Base-by-base conservation (phyloP, 345 rosid genomes). In the Citrus australasica region DNA sequence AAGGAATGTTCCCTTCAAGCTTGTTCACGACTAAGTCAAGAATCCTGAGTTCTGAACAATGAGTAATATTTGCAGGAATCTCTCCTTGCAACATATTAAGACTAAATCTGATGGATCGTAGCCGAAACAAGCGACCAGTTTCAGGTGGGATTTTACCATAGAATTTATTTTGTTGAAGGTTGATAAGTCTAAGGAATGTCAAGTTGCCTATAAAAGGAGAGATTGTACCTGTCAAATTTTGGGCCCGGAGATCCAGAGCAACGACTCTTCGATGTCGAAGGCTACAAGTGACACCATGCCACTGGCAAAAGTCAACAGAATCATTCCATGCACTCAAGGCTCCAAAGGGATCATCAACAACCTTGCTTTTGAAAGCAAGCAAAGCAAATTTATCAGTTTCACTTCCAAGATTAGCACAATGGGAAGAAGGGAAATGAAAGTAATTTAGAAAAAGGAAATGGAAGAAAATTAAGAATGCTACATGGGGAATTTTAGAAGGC, bases 241-340 rank as follows among this genome's bases (percentile, higher is more conserved):
- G 51, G 46, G 27, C 33, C 5, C 21, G 3, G 46, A 85, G 81
- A 76, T 65, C 61, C 32, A 85, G 13, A 1, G 71, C 74, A 19
- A 74, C 30, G 21, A 78, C 80, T 32, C 87, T 85, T 9, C 13
- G 76, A 64, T 79, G 79, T 17, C 83, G 62, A 0, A 64, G 6
- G 59, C 82, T 13, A 59, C 86, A 84, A 35, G 59, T 30, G 11
- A 81, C 74, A 5, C 84, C 87, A n/a, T 48, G n/a, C 86, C 86
- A 80, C 8, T 9, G 75, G 69, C 86, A 83, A 61, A 74, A 77
- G 25, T 64, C 59, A 40, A 60, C 6, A 5, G 84, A 74, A 68
- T 78, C 76, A 32, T 84, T 84, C 84, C 86, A 84, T 8, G 55
- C 4, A 24, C 35, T 65, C 35, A 81, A 59, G 9, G 66, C 37